phyloP scores from a whole-genome alignment of 2,329 filamentous ascomycete species.

The Alternaria postmessia region DNA sequence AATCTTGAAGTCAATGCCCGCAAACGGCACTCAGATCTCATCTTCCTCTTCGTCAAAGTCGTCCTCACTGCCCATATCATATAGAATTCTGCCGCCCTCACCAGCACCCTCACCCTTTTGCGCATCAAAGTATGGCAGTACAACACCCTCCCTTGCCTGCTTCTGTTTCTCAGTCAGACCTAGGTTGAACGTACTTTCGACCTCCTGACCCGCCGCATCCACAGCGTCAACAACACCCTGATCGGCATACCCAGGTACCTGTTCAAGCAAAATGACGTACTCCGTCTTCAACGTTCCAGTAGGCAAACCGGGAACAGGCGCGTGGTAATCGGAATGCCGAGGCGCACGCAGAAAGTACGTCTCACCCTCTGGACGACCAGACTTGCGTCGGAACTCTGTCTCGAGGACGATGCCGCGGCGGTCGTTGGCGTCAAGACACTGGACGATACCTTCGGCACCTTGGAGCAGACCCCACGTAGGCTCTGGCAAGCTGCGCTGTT shows the following conservation, averaged over 20 bases:
- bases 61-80: conserved; percentile 96
- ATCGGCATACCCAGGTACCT: conserved; percentile 64
- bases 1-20: neutral
- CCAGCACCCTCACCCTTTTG: conserved; percentile 75
- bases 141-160: conserved; percentile 83
- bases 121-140: conserved; percentile 95
- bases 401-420: conserved; percentile 73
- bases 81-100: conserved; percentile 90
- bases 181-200: conserved; percentile 79
- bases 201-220: conserved; percentile 44
- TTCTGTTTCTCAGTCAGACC: conserved; percentile 91
- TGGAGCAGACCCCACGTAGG: conserved; percentile 83
- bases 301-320: conserved; percentile 16
- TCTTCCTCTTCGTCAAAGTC: conserved; percentile 97
- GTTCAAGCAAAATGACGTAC: conserved; percentile 70
- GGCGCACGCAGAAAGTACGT: conserved; percentile 62
- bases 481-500: conserved; percentile 75
- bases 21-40: conserved; percentile 70
- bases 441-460: conserved; percentile 77
- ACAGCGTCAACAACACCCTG: conserved; percentile 18
- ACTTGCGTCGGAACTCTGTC: conserved; percentile 86
- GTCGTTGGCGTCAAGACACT: conserved; percentile 68
- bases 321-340: conserved; percentile 26
- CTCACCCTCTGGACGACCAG: conserved; percentile 79
- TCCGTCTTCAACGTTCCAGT: conserved; percentile 56